phyloP scores from a whole-genome alignment of 208 protist species.

The Borovskyia barvae region DNA sequence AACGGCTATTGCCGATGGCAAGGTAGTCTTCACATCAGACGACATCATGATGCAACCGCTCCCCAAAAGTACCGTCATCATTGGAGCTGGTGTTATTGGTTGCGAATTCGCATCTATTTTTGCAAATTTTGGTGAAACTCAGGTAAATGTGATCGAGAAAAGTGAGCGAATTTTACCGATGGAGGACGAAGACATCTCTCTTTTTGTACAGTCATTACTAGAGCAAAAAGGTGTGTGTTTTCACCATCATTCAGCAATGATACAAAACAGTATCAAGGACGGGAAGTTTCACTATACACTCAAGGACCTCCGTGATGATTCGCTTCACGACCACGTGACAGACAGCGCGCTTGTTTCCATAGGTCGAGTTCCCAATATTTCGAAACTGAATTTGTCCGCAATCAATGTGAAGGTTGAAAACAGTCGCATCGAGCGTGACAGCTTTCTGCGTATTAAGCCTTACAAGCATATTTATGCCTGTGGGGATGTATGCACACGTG shows the following conservation, averaged over 20 bases:
- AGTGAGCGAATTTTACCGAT: constrained; percentile 80
- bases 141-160: constrained; percentile 89
- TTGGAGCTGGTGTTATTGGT: constrained; percentile 90
- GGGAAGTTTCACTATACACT: constrained; percentile 81
- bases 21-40: constrained; percentile 87
- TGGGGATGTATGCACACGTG: constrained; percentile 73
- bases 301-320: constrained; percentile 44
- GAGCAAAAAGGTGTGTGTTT: constrained; percentile 73
- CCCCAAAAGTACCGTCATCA: constrained; percentile 88
- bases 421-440: constrained; percentile 42
- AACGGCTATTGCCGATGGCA: constrained; percentile 67
- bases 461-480: constrained; percentile 88
- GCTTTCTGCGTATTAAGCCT: constrained; percentile 62
- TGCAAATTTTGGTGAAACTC: constrained; percentile 84
- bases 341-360: constrained; percentile 88
- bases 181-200: constrained; percentile 86
- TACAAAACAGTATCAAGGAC: constrained; percentile 61
- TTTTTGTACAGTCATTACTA: constrained; percentile 81
- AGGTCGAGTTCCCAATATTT: constrained; percentile 71
- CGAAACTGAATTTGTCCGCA: constrained; percentile 48
- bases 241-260: constrained; percentile 82
- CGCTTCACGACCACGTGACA: constrained; percentile 50
- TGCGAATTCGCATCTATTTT: constrained; percentile 92
- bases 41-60: constrained; percentile 86
- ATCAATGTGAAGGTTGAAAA: constrained; percentile 56